These are phyloP conservation scores for Sclerotinia trifoliorum DNA, from an alignment of 2,329 filamentous ascomycete genomes.

Conservation along the genomic window DNA sequence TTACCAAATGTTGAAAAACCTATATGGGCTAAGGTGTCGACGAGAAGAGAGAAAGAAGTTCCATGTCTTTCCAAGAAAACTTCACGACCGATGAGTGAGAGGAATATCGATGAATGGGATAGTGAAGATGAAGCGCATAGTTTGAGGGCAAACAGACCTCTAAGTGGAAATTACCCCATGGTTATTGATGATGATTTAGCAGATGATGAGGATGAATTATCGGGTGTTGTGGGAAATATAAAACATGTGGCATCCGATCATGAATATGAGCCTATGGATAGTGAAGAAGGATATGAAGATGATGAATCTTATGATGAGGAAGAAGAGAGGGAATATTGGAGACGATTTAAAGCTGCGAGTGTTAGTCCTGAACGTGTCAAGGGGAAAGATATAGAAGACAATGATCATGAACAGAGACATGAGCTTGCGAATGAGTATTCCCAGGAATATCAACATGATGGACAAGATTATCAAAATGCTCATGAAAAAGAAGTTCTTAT, in stretches of 20 bases:
- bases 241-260: background rate
- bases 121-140: slow-evolving; percentile 3
- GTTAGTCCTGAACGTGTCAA: background rate
- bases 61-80: background rate
- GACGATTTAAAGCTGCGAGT: background rate
- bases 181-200: slow-evolving; percentile 10
- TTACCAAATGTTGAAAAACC: slow-evolving; percentile 62
- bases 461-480: background rate
- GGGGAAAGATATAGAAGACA: background rate
- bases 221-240: slow-evolving; percentile 2
- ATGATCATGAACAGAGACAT: background rate
- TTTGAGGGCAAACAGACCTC: slow-evolving; percentile 1
- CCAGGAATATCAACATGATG: background rate
- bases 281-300: slow-evolving; percentile 6
- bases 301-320: slow-evolving; percentile 16
- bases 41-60: background rate
- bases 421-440: background rate
- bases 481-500: background rate
- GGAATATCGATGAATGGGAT: background rate
- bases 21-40: background rate
- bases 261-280: background rate
- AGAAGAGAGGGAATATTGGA: slow-evolving; percentile 8
- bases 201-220: slow-evolving; percentile 14
- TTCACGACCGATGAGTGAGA: background rate
- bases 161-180: background rate